Percentiles rank a stretch among this genome's conserved stretches.
Conservation (phyloP, 306 rosid genomes). For the Acmispon strigosus region DNA sequence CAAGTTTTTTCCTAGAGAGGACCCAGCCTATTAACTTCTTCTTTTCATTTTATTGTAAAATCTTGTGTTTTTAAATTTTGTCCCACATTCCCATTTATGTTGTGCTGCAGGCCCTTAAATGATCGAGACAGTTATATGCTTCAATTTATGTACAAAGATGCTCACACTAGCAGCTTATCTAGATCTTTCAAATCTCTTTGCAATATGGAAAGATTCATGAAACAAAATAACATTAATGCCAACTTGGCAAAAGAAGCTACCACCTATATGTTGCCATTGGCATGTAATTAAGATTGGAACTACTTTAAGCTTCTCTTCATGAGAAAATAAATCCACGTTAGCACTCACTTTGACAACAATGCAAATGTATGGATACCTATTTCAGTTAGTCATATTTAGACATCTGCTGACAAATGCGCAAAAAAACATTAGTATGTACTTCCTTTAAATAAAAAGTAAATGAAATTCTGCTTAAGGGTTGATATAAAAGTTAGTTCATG, state of each 20-base stretch:
- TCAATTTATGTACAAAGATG: conserved; percentile 38
- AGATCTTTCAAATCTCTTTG: conserved; percentile 12
- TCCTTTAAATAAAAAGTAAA: too few relatives aligned
- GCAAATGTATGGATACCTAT: too few relatives aligned
- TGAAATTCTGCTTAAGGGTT: too few relatives aligned
- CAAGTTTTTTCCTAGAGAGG: conserved; percentile 38
- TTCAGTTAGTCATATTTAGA: too few relatives aligned
- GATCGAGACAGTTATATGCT: conserved; percentile 35
- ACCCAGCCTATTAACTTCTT: conserved; percentile 27
- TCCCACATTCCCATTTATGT: conserved; percentile 52
- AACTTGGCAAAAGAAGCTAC: background rate
- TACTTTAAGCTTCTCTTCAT: too few relatives aligned
- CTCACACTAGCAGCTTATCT: conserved; percentile 15
- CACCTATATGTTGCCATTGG: too few relatives aligned
- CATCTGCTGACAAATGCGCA: too few relatives aligned
- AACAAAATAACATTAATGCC: background rate
- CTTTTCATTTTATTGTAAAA: conserved; percentile 13
- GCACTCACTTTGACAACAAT: too few relatives aligned
- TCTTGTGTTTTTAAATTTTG: conserved; percentile 49
- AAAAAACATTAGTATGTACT: too few relatives aligned
- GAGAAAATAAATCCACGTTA: too few relatives aligned
- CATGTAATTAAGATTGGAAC: too few relatives aligned
- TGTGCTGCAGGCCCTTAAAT: conserved; percentile 33
- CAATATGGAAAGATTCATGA: conserved; percentile 2
- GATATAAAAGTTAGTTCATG: too few relatives aligned